phyloP scores from a whole-genome alignment of 2,329 filamentous ascomycete genomes.

The Trichoderma aggressivum region DNA sequence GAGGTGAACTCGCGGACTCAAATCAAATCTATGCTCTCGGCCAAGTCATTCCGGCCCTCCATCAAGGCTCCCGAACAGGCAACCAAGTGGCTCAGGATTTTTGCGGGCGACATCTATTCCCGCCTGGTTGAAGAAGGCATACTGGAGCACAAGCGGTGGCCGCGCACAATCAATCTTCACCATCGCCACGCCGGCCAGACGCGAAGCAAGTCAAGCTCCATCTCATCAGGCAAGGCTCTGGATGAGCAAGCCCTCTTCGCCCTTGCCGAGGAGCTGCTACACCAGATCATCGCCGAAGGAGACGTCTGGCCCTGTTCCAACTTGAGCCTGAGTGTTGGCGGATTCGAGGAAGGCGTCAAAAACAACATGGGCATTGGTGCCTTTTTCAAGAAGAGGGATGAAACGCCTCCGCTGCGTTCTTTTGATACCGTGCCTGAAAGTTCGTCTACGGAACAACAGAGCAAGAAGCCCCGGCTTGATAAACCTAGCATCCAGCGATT shows the following conservation, averaged over 20 bases:
- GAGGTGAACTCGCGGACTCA: slow-evolving; percentile 89
- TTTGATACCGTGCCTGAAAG: slow-evolving; percentile 23
- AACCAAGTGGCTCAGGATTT: slow-evolving; percentile 82
- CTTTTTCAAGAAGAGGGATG: slow-evolving; percentile 77
- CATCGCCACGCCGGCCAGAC: slow-evolving; percentile 72
- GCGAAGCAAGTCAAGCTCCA: slow-evolving; percentile 70
- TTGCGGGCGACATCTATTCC: slow-evolving; percentile 85
- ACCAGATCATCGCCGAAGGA: slow-evolving; percentile 74
- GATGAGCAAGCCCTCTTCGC: slow-evolving; percentile 71
- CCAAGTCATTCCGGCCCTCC: slow-evolving; percentile 86
- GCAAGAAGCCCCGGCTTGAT: slow-evolving; percentile 39
- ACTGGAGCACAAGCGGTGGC: slow-evolving; percentile 79
- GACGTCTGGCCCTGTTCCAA: slow-evolving; percentile 89
- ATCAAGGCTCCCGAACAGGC: slow-evolving; percentile 78
- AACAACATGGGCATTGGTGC: slow-evolving; percentile 82
- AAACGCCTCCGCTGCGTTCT: slow-evolving; percentile 44
- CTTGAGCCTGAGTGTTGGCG: slow-evolving; percentile 81
- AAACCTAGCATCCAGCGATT: slow-evolving; percentile 55
- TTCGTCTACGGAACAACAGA: slow-evolving; percentile 20
- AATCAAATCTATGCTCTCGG: slow-evolving; percentile 96
- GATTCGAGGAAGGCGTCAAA: slow-evolving; percentile 82
- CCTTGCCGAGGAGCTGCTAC: slow-evolving; percentile 71
- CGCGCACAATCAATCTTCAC: slow-evolving; percentile 81
- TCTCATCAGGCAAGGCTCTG: slow-evolving; percentile 70
- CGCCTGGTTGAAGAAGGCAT: slow-evolving; percentile 88